These are phyloP conservation scores for Lipomyces chichibuensis DNA, from an alignment of 805 yeast species.

Conservation along the genomic window DNA sequence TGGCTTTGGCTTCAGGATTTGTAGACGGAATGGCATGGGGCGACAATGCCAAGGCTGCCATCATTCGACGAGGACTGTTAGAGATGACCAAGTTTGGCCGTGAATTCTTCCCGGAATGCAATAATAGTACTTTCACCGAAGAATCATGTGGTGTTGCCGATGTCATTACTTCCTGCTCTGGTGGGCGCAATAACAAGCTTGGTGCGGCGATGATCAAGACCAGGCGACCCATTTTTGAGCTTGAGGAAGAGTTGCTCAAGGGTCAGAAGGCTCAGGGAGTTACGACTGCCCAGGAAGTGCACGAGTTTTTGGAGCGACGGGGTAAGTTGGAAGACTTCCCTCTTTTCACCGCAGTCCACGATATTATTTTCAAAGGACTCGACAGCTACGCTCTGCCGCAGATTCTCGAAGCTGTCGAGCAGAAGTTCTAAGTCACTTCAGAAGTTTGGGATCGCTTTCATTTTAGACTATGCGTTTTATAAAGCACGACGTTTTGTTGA, in stretches of 20 bases:
- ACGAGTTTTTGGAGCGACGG: conserved; percentile 68
- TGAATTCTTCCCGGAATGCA: conserved; percentile 70
- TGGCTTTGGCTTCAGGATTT: conserved; percentile 95
- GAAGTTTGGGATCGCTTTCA: neutral
- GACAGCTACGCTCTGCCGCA: conserved; percentile 28
- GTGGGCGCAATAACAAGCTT: conserved; percentile 95
- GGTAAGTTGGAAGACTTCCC: conserved; percentile 73
- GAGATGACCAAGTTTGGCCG: conserved; percentile 88
- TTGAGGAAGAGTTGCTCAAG: conserved; percentile 83
- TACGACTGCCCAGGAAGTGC: conserved; percentile 86
- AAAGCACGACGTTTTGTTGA: neutral
- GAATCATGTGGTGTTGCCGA: conserved; percentile 99
- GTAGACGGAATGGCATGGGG: conserved; percentile 99
- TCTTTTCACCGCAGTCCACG: conserved; percentile 75
- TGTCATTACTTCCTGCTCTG: conserved; percentile 94
- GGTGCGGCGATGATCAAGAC: conserved; percentile 49
- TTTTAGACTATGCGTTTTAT: neutral
- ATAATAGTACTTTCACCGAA: conserved; percentile 81
- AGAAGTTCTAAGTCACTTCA: neutral
- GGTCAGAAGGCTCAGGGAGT: conserved; percentile 98
- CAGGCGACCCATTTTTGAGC: conserved; percentile 67
- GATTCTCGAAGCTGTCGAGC: conserved; percentile 27
- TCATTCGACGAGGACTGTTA: conserved; percentile 91
- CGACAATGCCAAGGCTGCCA: conserved; percentile 96
- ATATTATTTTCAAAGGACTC: conserved; percentile 74